A percentile compares a stretch with the other conserved stretches of the same genome.
Conservation (phyloP, 225 moss, liverwort and hornwort genomes). For the Lunularia cruciata region DNA sequence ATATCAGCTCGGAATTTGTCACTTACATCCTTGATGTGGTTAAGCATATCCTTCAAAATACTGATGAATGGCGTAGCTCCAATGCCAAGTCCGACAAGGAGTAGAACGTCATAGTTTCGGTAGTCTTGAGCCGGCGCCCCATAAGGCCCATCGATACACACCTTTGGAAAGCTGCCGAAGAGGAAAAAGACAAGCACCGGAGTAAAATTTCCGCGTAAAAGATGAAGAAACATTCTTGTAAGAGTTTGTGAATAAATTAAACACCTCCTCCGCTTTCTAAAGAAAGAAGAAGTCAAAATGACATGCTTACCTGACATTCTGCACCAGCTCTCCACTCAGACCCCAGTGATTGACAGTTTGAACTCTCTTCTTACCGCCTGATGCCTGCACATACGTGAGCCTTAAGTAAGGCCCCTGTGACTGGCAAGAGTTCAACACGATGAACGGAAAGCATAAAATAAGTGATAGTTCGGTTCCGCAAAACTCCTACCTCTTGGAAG, state of each 20-base stretch:
- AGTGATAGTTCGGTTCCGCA: not conserved
- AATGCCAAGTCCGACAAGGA: conserved; percentile 94
- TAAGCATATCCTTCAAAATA: conserved; percentile 87
- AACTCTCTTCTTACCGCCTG: conserved; percentile 77
- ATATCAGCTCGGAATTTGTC: not conserved
- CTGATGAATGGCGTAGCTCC: conserved; percentile 99
- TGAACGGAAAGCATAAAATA: not conserved
- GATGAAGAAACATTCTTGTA: too few species aligned
- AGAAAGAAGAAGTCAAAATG: not conserved
- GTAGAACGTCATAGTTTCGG: conserved; percentile 80
- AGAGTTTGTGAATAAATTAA: too few species aligned
- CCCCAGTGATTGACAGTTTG: conserved; percentile 84
- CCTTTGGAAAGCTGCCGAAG: conserved; percentile 65
- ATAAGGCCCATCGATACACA: conserved; percentile 90
- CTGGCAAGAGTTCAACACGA: not conserved
- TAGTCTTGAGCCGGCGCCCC: conserved; percentile 96
- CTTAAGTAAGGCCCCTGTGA: not conserved
- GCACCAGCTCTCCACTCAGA: conserved; percentile 78
- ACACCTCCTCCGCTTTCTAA: not conserved
- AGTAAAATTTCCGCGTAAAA: too few species aligned
- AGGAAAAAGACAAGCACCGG: not conserved
- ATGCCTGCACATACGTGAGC: conserved; percentile 41
- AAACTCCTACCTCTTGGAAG: conserved; percentile 53
- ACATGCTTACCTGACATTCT: conserved; percentile 57
- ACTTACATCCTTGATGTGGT: conserved; percentile 52